Percentiles rank a stretch among this genome's conserved stretches.
Conservation (phyloP, 495 filamentous ascomycete species). For the Penicillium longicatenatum region DNA sequence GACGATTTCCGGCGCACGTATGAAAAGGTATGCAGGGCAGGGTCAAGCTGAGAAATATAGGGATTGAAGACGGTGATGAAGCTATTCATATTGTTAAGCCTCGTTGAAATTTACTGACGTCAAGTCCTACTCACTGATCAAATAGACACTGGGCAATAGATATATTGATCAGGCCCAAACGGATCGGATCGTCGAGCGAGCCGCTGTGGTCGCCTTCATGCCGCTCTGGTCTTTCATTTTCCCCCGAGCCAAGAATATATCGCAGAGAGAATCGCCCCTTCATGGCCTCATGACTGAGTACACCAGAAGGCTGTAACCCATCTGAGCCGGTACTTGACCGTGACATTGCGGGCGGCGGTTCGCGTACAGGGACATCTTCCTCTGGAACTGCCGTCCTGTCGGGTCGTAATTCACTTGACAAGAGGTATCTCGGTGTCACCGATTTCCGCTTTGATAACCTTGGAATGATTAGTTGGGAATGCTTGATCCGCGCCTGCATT, state of each 20-base stretch:
- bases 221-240: conserved; percentile 6
- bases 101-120: not conserved
- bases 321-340: conserved; percentile 5
- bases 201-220: conserved; percentile 3
- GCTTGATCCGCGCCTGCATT: not conserved
- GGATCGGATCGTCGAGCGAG: conserved; percentile 10
- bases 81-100: conserved; percentile 12
- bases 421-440: conserved; percentile 1
- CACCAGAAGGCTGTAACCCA: conserved; percentile 16
- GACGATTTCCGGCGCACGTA: conserved; percentile 25
- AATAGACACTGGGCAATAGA: conserved; percentile 21
- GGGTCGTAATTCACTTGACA: conserved; percentile 1
- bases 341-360: not conserved
- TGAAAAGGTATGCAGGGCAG: conserved; percentile 22
- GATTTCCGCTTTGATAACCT: conserved; percentile 6
- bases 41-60: conserved; percentile 27
- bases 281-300: conserved; percentile 20
- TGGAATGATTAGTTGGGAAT: conserved; percentile 1
- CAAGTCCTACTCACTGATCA: conserved; percentile 14
- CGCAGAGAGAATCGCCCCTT: conserved; percentile 24
- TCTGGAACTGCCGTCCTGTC: conserved; percentile 1
- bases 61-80: conserved; percentile 27
- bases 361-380: not conserved
- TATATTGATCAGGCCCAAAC: conserved; percentile 17
- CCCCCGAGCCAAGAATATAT: conserved; percentile 20